Percentiles rank a stretch among this genome's conserved stretches.
Evolutionary conservation across 2,329 filamentous ascomycete species (phyloP).

Genomic region (Colletotrichum tamarilloi): DNA sequence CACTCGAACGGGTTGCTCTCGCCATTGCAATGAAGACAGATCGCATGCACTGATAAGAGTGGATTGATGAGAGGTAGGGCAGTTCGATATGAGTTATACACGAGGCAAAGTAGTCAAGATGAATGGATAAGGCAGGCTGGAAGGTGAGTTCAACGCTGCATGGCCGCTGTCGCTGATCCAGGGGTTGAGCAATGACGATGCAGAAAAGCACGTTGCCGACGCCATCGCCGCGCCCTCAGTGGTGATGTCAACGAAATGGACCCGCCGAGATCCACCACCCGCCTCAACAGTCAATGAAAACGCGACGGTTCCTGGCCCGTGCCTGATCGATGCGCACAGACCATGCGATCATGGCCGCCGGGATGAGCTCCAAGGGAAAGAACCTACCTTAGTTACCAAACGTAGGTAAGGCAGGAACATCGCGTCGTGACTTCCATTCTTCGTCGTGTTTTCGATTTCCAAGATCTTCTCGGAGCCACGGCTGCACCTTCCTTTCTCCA

Average conservation of each 20-base stretch:
- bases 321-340: neutral
- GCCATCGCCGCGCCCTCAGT: slow-evolving; percentile 21
- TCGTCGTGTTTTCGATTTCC: neutral
- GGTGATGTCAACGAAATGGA: slow-evolving; percentile 35
- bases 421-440: neutral
- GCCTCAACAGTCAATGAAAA: no score
- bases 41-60: neutral
- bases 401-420: neutral
- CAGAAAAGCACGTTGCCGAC: slow-evolving; percentile 8
- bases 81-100: neutral
- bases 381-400: no score
- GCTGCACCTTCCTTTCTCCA: neutral
- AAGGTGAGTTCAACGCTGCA: neutral
- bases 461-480: no score
- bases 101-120: neutral
- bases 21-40: slow-evolving; percentile 8
- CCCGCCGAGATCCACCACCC: neutral
- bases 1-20: slow-evolving; percentile 35
- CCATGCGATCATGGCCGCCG: neutral
- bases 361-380: neutral
- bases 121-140: neutral
- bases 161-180: neutral
- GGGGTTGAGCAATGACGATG: neutral
- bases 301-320: neutral
- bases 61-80: no score